phyloP scores from a whole-genome alignment of 345 rosid species.

The Euphorbia lathyris region DNA sequence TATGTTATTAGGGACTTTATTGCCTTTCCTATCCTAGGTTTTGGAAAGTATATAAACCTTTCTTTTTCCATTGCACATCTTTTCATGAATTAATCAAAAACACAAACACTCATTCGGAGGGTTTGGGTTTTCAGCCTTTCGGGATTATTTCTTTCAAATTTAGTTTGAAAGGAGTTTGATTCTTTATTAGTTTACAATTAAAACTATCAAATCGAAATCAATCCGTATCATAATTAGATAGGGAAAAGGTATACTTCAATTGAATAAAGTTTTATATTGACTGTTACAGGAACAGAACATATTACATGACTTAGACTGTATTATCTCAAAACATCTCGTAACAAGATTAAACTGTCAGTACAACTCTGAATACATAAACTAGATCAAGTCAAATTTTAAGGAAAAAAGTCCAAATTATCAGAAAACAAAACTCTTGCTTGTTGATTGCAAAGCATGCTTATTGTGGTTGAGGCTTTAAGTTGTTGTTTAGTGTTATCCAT shows the following conservation, averaged over 20 bases:
- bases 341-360: neutral
- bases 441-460: slow-evolving; percentile 16
- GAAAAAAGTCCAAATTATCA: slow-evolving; percentile 7
- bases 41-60: too few relatives aligned
- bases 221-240: neutral
- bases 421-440: slow-evolving; percentile 10
- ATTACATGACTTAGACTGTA: neutral
- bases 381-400: slow-evolving; percentile 7
- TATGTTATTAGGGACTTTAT: too few relatives aligned
- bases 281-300: neutral
- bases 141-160: too few relatives aligned
- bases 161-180: too few relatives aligned
- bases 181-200: too few relatives aligned
- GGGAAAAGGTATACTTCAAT: neutral
- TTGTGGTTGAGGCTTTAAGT: slow-evolving; percentile 22
- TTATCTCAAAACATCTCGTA: neutral
- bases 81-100: too few relatives aligned
- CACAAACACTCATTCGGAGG: too few relatives aligned
- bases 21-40: too few relatives aligned
- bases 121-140: too few relatives aligned
- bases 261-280: neutral
- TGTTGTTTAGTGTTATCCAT: slow-evolving; percentile 37
- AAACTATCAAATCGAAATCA: too few relatives aligned
- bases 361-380: neutral
- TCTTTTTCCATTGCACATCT: too few relatives aligned